Base-by-base conservation (phyloP, 306 rosid species). In the Pyrus bretschneideri region DNA sequence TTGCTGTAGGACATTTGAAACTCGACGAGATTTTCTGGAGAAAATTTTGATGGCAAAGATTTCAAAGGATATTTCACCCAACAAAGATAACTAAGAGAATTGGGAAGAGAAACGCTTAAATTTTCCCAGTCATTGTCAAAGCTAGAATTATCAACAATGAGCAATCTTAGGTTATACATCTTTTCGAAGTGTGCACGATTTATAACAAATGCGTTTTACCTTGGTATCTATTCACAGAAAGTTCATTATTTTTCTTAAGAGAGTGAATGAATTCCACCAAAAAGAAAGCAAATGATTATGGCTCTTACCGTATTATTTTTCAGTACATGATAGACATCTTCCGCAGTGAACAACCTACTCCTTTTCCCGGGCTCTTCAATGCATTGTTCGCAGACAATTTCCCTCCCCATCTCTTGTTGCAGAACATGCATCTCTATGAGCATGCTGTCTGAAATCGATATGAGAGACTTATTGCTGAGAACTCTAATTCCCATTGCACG, bases 381-480 rank as follows among this genome's bases (percentile, higher is more conserved):
- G 6, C 55, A 49, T 49, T 49, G 21, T 49, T 49, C 3, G 21
- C 1, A 2, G 18, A 49, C 55, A 0, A 49, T 49, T 49, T 49
- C 55, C 55, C 55, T 15, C 11, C 85, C 86, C 83, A 82, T 73
- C 17, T 80, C 72, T 80, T 74, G 76, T 42, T 81, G 55, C 79
- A 83, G 66, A 83, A 79, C 75, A 73, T 83, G 87, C 79, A 86
- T 76, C 11, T n/a, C 66, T 4, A 68, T 33, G 2, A 11, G 11
- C 3, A 22, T 19, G 6, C 8, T 72, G 18, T 40, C 58, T 52
- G 58, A 52, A 52, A 71, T 17, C 63, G 78, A 73, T 23, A 84
- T 55, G 33, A 88, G 80, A 51, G 84, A 84, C 63, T 73, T 71
- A 57, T 84, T 76, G 71, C 65, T 31, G 66, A 84, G 83, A 73